Percentiles rank a stretch among this genome's conserved stretches.
phyloP scores from a whole-genome alignment of 225 moss, liverwort and hornwort species.

The Anthoceros angustus region DNA sequence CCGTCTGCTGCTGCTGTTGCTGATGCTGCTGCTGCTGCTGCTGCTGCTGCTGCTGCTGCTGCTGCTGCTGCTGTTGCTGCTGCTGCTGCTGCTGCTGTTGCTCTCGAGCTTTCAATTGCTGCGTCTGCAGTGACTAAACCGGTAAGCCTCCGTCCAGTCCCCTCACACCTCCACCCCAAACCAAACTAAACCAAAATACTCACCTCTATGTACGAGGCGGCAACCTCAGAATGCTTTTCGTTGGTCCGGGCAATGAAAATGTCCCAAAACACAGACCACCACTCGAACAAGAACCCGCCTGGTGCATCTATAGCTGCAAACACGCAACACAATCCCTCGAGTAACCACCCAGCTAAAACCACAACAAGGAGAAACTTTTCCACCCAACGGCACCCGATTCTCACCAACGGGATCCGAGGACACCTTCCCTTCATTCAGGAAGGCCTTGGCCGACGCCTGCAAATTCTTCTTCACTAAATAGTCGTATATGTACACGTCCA shows the following conservation, averaged over 20 bases:
- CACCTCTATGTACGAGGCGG: constrained; percentile 99
- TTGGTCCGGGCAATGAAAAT: constrained; percentile 98
- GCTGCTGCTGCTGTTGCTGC: constrained; percentile 3
- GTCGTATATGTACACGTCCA: constrained; percentile 98
- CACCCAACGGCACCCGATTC: constrained; percentile 10
- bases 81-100: constrained; percentile 19
- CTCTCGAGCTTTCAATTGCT: constrained; percentile 86
- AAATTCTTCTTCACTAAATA: constrained; percentile 94
- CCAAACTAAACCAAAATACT: no score
- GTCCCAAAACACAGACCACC: constrained; percentile 99
- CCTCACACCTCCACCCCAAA: neutral
- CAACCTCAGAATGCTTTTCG: constrained; percentile 98
- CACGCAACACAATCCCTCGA: constrained; percentile 5
- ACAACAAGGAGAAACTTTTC: neutral
- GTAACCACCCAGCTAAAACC: neutral
- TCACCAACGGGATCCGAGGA: constrained; percentile 96
- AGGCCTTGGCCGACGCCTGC: constrained; percentile 85
- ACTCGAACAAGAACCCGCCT: constrained; percentile 96
- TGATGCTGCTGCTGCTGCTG: constrained; percentile 1
- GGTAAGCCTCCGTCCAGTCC: neutral
- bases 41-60: neutral
- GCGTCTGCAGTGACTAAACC: constrained; percentile 33
- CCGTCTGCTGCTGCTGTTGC: constrained; percentile 20
- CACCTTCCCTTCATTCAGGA: constrained; percentile 90
- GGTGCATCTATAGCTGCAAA: constrained; percentile 93